phyloP scores from a whole-genome alignment of 805 yeast species.

The Kodamaea restingae region DNA sequence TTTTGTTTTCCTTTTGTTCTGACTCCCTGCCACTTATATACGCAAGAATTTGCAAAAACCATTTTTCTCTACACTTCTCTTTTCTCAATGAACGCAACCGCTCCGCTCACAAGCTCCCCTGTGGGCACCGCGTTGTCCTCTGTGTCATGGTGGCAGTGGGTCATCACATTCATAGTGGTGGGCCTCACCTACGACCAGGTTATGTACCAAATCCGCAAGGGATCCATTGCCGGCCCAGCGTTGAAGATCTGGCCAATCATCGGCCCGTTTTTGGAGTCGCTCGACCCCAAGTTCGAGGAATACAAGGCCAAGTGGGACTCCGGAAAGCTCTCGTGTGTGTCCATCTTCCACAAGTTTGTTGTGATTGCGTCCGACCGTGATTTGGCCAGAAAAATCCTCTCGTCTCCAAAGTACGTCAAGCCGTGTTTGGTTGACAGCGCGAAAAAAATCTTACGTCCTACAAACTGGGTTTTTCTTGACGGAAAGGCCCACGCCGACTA shows the following conservation, averaged over 20 bases:
- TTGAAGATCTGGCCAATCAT: slow-evolving; percentile 90
- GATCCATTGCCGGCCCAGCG: slow-evolving; percentile 84
- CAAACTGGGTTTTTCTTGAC: slow-evolving; percentile 96
- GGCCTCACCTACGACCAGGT: slow-evolving; percentile 67
- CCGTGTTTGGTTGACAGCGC: slow-evolving; percentile 99
- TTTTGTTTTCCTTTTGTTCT: no score
- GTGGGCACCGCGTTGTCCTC: slow-evolving; percentile 4
- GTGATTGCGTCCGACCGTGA: slow-evolving; percentile 89
- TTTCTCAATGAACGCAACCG: background rate
- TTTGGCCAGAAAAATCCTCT: slow-evolving; percentile 79
- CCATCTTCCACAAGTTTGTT: slow-evolving; percentile 96
- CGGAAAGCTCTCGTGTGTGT: slow-evolving; percentile 93
- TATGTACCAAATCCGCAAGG: slow-evolving; percentile 76
- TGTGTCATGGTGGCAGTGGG: slow-evolving; percentile 53
- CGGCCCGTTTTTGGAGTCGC: slow-evolving; percentile 91
- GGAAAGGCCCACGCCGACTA: slow-evolving; percentile 95
- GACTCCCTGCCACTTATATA: no score
- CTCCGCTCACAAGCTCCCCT: background rate
- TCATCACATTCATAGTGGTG: slow-evolving; percentile 44
- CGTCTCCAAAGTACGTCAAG: slow-evolving; percentile 82
- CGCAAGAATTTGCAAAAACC: no score
- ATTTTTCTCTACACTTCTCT: background rate
- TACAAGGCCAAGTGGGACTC: slow-evolving; percentile 91
- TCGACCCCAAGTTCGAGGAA: slow-evolving; percentile 94
- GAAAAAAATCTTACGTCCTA: slow-evolving; percentile 84